These are phyloP conservation scores for Ceratocystis huliohia DNA, from an alignment of 2,329 filamentous ascomycete species.

Conservation along the genomic window DNA sequence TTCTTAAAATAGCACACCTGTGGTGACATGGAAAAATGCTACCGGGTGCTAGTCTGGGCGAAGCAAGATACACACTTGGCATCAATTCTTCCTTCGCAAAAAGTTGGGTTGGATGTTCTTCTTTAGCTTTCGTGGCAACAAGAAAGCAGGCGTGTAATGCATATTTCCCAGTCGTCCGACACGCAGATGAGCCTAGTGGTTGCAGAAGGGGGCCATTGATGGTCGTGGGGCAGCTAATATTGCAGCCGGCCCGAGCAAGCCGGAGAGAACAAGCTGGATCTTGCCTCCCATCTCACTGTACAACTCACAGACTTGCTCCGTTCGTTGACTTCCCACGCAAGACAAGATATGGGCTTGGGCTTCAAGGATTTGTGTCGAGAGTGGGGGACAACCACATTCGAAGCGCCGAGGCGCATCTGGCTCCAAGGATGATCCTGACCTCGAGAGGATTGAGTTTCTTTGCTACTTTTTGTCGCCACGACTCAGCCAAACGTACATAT, in stretches of 20 bases:
- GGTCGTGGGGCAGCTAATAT: neutral
- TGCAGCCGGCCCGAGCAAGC: neutral
- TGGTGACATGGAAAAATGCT: neutral
- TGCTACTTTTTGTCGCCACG: no score
- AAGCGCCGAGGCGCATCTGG: neutral
- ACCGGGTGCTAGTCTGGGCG: neutral
- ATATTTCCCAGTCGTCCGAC: neutral
- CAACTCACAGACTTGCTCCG: neutral
- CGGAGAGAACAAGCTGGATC: neutral
- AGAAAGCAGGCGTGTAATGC: neutral
- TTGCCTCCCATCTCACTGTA: no score
- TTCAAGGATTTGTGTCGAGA: neutral
- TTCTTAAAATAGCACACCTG: conserved; percentile 5
- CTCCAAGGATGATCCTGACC: conserved; percentile 4
- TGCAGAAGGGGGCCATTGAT: neutral
- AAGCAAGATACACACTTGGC: neutral
- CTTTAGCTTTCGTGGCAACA: neutral
- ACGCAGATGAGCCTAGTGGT: neutral
- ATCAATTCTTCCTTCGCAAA: no score
- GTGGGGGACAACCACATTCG: neutral
- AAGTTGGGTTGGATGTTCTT: neutral
- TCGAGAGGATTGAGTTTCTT: no score
- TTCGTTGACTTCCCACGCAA: neutral
- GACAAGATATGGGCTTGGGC: neutral
- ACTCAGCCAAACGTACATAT: no score